These are phyloP conservation scores for Tylopilus sp. DNA, from an alignment of 768 basidiomycete genomes.

Conservation along the genomic window DNA sequence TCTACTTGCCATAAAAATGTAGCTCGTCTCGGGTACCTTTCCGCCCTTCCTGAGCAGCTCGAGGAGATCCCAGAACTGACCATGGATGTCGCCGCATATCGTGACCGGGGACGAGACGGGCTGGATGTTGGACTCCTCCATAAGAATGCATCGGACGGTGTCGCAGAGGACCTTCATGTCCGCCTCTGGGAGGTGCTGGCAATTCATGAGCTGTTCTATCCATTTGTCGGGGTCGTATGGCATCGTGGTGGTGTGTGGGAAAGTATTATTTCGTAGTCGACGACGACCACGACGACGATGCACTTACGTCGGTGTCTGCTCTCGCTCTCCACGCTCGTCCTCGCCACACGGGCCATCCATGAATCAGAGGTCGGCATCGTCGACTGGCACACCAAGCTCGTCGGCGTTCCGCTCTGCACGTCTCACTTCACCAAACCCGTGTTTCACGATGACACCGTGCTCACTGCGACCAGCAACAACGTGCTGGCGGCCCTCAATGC, in stretches of 20 bases:
- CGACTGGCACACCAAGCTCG: conserved; percentile 81
- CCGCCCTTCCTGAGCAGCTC: conserved; percentile 88
- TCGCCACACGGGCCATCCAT: conserved; percentile 49
- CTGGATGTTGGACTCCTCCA: conserved; percentile 98
- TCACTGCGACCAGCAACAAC: conserved; percentile 69
- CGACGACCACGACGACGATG: conserved; percentile 6
- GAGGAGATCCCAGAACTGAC: conserved; percentile 95
- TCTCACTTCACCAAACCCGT: conserved; percentile 53
- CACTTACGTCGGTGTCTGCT: conserved; percentile 18
- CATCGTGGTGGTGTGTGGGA: conserved; percentile 23
- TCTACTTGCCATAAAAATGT: conserved; percentile 92
- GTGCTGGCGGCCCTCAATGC: conserved; percentile 73
- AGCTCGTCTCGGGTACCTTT: conserved; percentile 81
- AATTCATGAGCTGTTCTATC: conserved; percentile 84
- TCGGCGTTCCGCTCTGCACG: conserved; percentile 66
- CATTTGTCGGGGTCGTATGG: conserved; percentile 65
- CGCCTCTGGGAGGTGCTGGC: conserved; percentile 83
- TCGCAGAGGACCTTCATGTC: conserved; percentile 95
- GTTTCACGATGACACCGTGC: conserved; percentile 56
- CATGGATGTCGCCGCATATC: conserved; percentile 94
- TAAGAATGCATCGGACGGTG: conserved; percentile 80
- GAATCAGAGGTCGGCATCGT: conserved; percentile 75
- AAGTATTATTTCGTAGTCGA: background rate
- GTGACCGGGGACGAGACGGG: conserved; percentile 95
- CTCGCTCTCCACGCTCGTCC: conserved; percentile 13